Evolutionary conservation across 768 basidiomycete genomes (phyloP).

Genomic region (Psilocybe azurescens): DNA sequence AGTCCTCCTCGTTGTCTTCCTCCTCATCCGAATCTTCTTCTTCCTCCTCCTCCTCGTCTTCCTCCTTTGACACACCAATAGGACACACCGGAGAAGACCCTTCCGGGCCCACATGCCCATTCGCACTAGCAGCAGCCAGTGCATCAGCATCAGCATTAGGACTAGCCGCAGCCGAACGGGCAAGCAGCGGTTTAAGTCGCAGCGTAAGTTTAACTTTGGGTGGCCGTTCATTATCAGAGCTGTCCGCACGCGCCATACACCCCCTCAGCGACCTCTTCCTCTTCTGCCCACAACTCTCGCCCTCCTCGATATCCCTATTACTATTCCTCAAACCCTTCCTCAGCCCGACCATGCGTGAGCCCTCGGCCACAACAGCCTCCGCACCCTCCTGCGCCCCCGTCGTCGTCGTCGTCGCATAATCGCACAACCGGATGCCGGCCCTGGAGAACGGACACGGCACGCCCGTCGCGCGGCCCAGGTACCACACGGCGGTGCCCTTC

Average conservation of each 20-base stretch:
- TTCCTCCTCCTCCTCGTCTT: conserved; percentile 35
- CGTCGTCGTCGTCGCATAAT: conserved; percentile 49
- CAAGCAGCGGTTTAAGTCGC: conserved; percentile 57
- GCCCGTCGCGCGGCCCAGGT: conserved; percentile 76
- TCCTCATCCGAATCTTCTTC: conserved; percentile 38
- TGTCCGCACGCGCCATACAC: conserved; percentile 32
- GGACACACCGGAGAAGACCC: conserved; percentile 32
- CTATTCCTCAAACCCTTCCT: conserved; percentile 3
- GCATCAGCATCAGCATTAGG: conserved; percentile 7
- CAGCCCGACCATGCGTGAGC: neutral
- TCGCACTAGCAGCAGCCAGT: neutral
- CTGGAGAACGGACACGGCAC: conserved; percentile 77
- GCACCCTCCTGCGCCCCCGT: conserved; percentile 21
- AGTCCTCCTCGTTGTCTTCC: conserved; percentile 30
- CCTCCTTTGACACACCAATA: conserved; percentile 49
- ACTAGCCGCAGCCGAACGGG: neutral
- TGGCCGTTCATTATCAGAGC: conserved; percentile 49
- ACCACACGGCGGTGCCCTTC: conserved; percentile 83
- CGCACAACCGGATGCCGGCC: conserved; percentile 73
- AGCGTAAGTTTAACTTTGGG: conserved; percentile 77
- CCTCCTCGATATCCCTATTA: neutral
- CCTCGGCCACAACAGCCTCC: neutral
- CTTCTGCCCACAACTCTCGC: conserved; percentile 44
- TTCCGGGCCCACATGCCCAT: conserved; percentile 5
- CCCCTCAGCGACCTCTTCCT: conserved; percentile 48